Conservation (phyloP, 352 stramenopile genomes). For the Pythium biforme region DNA sequence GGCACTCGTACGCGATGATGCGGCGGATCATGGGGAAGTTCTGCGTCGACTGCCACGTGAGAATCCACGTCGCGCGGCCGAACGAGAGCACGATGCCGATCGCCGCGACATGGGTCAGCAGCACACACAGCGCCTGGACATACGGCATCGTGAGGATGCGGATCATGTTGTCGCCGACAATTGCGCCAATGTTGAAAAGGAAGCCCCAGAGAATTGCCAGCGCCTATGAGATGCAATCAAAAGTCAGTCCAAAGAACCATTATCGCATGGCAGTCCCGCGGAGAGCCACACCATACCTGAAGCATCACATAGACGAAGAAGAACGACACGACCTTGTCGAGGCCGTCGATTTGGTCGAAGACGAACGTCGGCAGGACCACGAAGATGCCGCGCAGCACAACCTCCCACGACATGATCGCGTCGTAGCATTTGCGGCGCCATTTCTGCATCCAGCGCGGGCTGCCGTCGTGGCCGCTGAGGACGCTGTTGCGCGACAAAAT, state of each 20-base stretch:
- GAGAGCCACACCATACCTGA: too few relatives aligned
- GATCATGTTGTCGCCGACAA: conserved; percentile 86
- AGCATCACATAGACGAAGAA: conserved; percentile 88
- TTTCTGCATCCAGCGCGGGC: conserved; percentile 7
- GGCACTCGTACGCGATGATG: conserved; percentile 76
- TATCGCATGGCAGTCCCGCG: too few relatives aligned
- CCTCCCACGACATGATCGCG: conserved; percentile 65
- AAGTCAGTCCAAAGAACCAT: background rate
- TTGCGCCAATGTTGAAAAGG: conserved; percentile 78
- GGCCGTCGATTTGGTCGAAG: conserved; percentile 46
- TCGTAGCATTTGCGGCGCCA: conserved; percentile 68
- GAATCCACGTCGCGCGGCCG: conserved; percentile 82
- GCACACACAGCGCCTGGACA: conserved; percentile 66
- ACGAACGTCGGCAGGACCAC: conserved; percentile 51
- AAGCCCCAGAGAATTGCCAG: conserved; percentile 87
- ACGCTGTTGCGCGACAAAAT: conserved; percentile 1
- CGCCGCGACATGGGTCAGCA: conserved; percentile 79
- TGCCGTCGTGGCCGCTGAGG: conserved; percentile 1
- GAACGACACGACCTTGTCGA: conserved; percentile 66
- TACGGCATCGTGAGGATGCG: conserved; percentile 83
- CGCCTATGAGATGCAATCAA: conserved; percentile 29
- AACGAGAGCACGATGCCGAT: conserved; percentile 86
- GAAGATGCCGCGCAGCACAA: conserved; percentile 54
- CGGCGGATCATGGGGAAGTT: conserved; percentile 87
- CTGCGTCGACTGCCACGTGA: conserved; percentile 85